A percentile compares a stretch with the other conserved stretches of the same genome.
phyloP scores from a whole-genome alignment of 192 early-diverging fungal species.

The Umbelopsis isabellina region DNA sequence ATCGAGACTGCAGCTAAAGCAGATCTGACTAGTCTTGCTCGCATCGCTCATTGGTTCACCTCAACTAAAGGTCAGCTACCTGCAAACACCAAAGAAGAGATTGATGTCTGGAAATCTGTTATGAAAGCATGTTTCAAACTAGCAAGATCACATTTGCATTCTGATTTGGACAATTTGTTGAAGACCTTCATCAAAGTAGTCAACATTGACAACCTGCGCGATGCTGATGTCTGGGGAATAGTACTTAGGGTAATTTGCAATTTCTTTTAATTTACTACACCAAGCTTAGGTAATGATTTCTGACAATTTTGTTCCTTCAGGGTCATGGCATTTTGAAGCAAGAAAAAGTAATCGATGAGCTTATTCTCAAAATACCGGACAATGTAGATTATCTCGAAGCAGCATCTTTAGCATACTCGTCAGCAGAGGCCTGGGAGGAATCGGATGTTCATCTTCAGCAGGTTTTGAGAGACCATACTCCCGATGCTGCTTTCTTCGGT shows the following conservation, averaged over 20 bases:
- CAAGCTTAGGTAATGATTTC: not conserved
- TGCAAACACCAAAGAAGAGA: conserved; percentile 16
- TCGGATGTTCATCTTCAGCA: not conserved
- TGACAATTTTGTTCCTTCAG: conserved; percentile 12
- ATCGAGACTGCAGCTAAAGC: not conserved
- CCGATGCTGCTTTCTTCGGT: not conserved
- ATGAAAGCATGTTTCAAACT: conserved; percentile 31
- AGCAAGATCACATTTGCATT: conserved; percentile 12
- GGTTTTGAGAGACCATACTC: not conserved
- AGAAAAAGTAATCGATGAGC: not conserved
- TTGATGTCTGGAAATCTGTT: conserved; percentile 29
- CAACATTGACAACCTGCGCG: conserved; percentile 1
- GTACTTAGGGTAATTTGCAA: conserved; percentile 27
- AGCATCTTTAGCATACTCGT: conserved; percentile 22
- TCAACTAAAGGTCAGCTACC: not conserved
- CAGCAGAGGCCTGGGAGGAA: conserved; percentile 19
- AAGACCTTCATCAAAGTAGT: conserved; percentile 22
- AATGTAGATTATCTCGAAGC: conserved; percentile 15
- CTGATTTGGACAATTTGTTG: conserved; percentile 25
- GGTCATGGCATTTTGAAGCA: conserved; percentile 23
- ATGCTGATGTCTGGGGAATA: conserved; percentile 24
- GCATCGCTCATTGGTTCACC: conserved; percentile 14
- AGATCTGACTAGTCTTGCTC: not conserved
- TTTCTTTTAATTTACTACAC: not conserved
- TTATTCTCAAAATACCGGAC: not conserved